These are phyloP conservation scores for Fraxinus floribunda DNA, from an alignment of 305 asterid species.

Conservation along the genomic window DNA sequence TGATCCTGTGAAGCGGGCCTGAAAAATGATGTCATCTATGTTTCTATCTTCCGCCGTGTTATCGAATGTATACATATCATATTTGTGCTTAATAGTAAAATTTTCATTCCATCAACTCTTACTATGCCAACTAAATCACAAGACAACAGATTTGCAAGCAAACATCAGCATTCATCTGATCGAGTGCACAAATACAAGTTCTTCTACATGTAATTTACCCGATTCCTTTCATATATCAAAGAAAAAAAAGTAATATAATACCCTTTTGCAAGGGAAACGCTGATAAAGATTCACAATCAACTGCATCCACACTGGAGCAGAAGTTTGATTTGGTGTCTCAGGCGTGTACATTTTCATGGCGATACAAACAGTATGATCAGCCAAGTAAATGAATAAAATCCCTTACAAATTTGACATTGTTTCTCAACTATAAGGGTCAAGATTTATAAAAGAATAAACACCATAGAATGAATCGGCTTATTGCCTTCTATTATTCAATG, in stretches of 20 bases:
- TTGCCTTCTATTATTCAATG: conserved; percentile 17
- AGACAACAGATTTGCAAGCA: background rate
- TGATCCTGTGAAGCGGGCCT: conserved; percentile 82
- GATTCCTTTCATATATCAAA: background rate
- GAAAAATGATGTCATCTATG: conserved; percentile 31
- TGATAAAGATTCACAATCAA: background rate
- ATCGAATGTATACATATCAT: conserved; percentile 22
- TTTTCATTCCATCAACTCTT: background rate
- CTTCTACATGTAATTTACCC: background rate
- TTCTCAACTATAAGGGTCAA: conserved; percentile 12
- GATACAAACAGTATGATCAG: conserved; percentile 13
- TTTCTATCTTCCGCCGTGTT: conserved; percentile 22
- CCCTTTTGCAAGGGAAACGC: background rate
- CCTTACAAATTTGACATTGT: background rate
- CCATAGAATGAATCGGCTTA: background rate
- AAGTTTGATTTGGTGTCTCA: background rate
- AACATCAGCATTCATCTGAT: background rate
- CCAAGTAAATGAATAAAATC: conserved; percentile 9
- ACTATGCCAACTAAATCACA: conserved; percentile 1
- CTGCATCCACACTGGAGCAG: background rate
- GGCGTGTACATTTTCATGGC: background rate
- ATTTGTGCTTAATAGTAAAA: conserved; percentile 18
- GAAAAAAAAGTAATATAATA: background rate
- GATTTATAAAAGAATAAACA: conserved; percentile 5
- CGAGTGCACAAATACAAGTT: background rate